Conservation (phyloP, 495 filamentous ascomycete genomes). For the Penicillium soppii region DNA sequence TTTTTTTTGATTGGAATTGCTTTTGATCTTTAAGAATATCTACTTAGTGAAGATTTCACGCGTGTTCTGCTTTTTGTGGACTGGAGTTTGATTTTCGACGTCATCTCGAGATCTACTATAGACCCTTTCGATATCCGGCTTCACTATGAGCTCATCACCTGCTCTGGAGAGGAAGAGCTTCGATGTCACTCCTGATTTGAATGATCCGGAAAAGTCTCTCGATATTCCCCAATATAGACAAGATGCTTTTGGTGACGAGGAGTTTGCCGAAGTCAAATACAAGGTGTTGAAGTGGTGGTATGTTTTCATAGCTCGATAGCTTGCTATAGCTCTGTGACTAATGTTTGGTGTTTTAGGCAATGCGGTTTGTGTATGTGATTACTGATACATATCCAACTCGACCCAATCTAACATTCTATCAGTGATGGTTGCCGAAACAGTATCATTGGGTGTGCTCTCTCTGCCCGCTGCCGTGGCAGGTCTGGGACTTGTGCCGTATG, state of each 20-base stretch:
- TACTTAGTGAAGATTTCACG: background rate
- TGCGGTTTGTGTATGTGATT: conserved; percentile 35
- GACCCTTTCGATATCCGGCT: background rate
- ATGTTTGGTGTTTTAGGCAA: conserved; percentile 28
- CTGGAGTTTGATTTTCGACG: background rate
- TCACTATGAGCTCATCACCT: conserved; percentile 6
- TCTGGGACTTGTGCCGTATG: conserved; percentile 59
- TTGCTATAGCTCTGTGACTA: background rate
- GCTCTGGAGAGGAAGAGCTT: conserved; percentile 5
- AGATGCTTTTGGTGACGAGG: conserved; percentile 44
- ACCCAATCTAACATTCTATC: conserved; percentile 6
- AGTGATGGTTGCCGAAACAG: conserved; percentile 71
- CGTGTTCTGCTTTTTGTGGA: background rate
- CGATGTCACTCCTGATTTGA: conserved; percentile 7
- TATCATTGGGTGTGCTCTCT: conserved; percentile 67
- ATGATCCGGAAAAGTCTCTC: conserved; percentile 21
- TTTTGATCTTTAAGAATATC: background rate
- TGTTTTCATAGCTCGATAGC: conserved; percentile 7
- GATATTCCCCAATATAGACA: conserved; percentile 14
- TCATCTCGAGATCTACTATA: background rate
- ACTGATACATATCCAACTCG: conserved; percentile 1
- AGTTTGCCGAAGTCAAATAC: conserved; percentile 41
- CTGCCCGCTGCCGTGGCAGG: conserved; percentile 64
- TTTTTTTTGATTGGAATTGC: background rate
- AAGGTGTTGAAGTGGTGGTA: conserved; percentile 45